Base-by-base conservation (phyloP, 495 filamentous ascomycete genomes). In the Niebla homalea region DNA sequence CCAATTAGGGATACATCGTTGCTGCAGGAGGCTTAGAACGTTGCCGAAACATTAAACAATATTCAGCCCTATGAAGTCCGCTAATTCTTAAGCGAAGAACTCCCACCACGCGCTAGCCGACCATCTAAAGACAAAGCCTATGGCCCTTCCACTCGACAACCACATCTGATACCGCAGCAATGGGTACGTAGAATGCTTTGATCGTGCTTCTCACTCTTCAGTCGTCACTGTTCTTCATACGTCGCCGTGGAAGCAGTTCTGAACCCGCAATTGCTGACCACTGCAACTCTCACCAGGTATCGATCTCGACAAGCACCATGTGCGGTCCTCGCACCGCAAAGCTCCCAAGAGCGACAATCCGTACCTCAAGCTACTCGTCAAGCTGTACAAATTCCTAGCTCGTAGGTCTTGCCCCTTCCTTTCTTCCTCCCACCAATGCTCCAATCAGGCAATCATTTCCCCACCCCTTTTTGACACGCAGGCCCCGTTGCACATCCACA, bases 341-440 rank as follows among this genome's bases (percentile, higher is more conserved):
- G 90, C 90, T 53, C 84, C 92, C 56, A 95, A 97, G 77, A 92
- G 84, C 74, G 87, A 94, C 72, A 97, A 98, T 75, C 87, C 89
- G 59, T 97, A 96, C 73, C 76, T 96, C 63, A 87, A 89, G 78
- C 83, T 98, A 58, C 76, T 97, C 65, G 89, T 96, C 72, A 96
- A 96, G 82, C 85, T 98, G 23, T 98, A 97, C 80, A 83, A 84
- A 73, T 98, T 98, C 83, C 74, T 98, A 62, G 84, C 89, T 61
- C 89, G 90, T 94, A 85, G 72, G 88, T 81, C 20, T 50, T 12
- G 11, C 12, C n/a, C 26, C 25, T 23, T 25, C 37, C 19, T 73
- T 49, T 71, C 64, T 1, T 69, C 22, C 15, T 69, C 49, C 54
- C 63, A 64, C 21, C 63, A 64, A 12, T 11, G 4, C 18, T 22